Conservation (phyloP, 208 protist species). For the Trypanosoma avium region DNA sequence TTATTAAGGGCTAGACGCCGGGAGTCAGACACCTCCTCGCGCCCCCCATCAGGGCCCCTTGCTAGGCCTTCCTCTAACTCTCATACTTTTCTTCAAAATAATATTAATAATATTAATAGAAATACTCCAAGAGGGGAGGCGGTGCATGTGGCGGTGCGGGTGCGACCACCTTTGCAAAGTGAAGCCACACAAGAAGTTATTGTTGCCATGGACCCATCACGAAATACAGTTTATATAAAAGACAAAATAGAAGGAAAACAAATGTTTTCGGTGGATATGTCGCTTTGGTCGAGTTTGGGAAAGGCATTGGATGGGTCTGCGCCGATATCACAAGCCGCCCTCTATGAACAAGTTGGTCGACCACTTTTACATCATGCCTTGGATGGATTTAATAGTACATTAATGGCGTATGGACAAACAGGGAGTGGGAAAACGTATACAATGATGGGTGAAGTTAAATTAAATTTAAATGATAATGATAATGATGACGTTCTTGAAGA, state of each 20-base stretch:
- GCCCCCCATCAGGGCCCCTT: neutral
- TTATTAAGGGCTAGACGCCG: conserved; percentile 4
- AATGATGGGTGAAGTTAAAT: conserved; percentile 67
- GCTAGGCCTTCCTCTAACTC: neutral
- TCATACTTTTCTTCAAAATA: neutral
- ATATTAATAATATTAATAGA: neutral
- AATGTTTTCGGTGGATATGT: conserved; percentile 57
- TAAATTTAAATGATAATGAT: conserved; percentile 16
- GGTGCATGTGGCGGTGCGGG: conserved; percentile 79
- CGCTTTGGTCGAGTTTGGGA: conserved; percentile 68
- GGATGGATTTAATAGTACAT: conserved; percentile 87
- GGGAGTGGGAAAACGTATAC: conserved; percentile 91
- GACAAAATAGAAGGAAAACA: conserved; percentile 30
- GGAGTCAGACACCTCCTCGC: neutral
- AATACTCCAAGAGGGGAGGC: conserved; percentile 32
- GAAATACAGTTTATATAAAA: conserved; percentile 36
- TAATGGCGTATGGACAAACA: conserved; percentile 92
- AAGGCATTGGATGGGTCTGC: conserved; percentile 44
- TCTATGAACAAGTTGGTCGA: conserved; percentile 88
- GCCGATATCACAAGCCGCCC: conserved; percentile 51
- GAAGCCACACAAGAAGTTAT: conserved; percentile 47
- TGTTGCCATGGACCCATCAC: conserved; percentile 69
- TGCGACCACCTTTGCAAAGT: conserved; percentile 47
- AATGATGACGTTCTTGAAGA: conserved; percentile 20
- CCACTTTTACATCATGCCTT: conserved; percentile 90